Evolutionary conservation across 2,329 filamentous ascomycete genomes (phyloP).

Genomic region (Cordyceps javanica): DNA sequence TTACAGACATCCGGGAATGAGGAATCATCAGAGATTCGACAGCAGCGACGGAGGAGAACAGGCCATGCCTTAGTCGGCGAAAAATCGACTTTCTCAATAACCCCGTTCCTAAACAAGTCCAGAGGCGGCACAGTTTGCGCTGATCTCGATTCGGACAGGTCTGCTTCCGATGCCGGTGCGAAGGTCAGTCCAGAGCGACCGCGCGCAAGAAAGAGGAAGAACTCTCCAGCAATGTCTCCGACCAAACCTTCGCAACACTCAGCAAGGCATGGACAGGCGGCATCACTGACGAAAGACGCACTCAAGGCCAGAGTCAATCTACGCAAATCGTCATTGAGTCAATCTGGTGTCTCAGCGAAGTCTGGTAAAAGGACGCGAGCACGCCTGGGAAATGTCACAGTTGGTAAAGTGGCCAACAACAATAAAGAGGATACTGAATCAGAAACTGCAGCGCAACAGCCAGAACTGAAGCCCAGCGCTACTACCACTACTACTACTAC

Average conservation of each 20-base stretch:
- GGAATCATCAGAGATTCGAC: conserved; percentile 34
- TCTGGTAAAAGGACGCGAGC: not conserved
- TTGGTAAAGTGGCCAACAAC: not conserved
- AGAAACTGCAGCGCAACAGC: not conserved
- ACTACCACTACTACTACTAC: not conserved
- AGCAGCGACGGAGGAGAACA: conserved; percentile 49
- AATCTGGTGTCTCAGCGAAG: not conserved
- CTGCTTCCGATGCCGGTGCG: not conserved
- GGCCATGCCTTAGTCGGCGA: conserved; percentile 58
- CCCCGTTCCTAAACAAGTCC: conserved; percentile 80
- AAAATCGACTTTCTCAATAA: conserved; percentile 90
- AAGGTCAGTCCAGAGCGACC: not conserved
- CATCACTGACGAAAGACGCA: not conserved
- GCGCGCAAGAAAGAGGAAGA: not conserved
- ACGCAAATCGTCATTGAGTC: not conserved
- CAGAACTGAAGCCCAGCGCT: not conserved
- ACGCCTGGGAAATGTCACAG: not conserved
- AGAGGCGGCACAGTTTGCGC: conserved; percentile 42
- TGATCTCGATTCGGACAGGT: conserved; percentile 14
- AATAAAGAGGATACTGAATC: not conserved
- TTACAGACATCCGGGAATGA: conserved; percentile 42
- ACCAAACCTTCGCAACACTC: not conserved
- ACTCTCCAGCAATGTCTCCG: not conserved
- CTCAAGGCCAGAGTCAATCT: not conserved
- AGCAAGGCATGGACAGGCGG: not conserved